Conservation (phyloP, 2,329 filamentous ascomycete genomes). For the Sporothrix curviconia region DNA sequence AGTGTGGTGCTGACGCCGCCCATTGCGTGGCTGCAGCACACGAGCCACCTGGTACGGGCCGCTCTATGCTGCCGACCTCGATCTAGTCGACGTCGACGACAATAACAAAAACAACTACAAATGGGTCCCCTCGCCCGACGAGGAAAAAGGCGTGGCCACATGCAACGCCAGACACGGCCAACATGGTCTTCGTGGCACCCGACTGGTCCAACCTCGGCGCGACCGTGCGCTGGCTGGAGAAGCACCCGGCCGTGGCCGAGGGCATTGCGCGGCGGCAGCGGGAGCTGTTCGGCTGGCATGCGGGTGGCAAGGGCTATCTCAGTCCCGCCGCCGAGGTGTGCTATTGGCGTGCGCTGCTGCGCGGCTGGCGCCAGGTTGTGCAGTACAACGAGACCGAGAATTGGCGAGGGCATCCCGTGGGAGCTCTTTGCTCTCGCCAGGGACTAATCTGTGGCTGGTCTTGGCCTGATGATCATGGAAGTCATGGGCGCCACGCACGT, state of each 20-base stretch:
- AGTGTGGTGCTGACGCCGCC: constrained; percentile 39
- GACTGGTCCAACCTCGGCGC: constrained; percentile 41
- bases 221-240: constrained; percentile 35
- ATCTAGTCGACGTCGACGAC: not conserved
- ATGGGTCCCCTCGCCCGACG: not conserved
- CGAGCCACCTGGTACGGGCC: constrained; percentile 37
- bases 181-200: constrained; percentile 38
- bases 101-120: no score
- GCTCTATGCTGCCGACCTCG: constrained; percentile 24
- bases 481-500: not conserved
- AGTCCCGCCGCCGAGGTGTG: constrained; percentile 40
- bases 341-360: constrained; percentile 41
- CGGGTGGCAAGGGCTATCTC: constrained; percentile 35
- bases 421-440: constrained; percentile 6
- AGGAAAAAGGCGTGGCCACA: constrained; percentile 32
- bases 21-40: constrained; percentile 38
- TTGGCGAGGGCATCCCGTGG: constrained; percentile 21
- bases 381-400: constrained; percentile 28
- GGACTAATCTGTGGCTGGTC: not conserved
- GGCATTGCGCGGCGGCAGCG: constrained; percentile 39
- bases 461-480: not conserved
- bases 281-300: constrained; percentile 30
- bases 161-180: constrained; percentile 30
- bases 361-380: constrained; percentile 37
- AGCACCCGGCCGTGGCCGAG: constrained; percentile 33